Evolutionary conservation across 2,329 filamentous ascomycete species (phyloP).

Genomic region (Pseudocercospora eumusae): DNA sequence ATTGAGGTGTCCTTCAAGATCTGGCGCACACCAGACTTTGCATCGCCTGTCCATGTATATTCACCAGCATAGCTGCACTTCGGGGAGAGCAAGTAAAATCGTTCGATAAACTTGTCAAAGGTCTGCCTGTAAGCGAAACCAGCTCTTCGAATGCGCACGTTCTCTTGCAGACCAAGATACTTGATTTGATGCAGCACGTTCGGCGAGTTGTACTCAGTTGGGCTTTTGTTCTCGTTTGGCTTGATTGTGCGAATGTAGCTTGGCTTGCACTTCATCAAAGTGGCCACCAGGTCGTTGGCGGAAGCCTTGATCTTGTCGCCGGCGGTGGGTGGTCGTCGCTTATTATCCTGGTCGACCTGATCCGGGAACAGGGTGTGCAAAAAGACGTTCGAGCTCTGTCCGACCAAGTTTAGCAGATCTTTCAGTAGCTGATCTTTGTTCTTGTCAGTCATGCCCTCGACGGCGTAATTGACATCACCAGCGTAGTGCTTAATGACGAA

Average conservation of each 20-base stretch:
- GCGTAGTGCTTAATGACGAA: conserved; percentile 99
- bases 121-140: conserved; percentile 96
- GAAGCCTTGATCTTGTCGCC: conserved; percentile 95
- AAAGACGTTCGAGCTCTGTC: conserved; percentile 80
- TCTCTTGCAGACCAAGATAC: conserved; percentile 98
- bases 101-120: conserved; percentile 96
- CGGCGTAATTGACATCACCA: conserved; percentile 90
- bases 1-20: conserved; percentile 97
- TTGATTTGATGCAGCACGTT: conserved; percentile 99
- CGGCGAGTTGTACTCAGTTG: conserved; percentile 83
- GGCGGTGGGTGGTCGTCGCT: conserved; percentile 87
- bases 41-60: conserved; percentile 91
- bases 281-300: conserved; percentile 91
- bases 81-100: conserved; percentile 92
- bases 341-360: conserved; percentile 93
- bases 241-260: conserved; percentile 99
- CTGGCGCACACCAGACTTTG: conserved; percentile 82
- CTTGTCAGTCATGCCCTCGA: conserved; percentile 98
- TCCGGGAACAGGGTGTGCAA: conserved; percentile 87
- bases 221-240: conserved; percentile 98
- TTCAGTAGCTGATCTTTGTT: conserved; percentile 98
- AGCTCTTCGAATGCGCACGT: conserved; percentile 93
- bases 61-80: conserved; percentile 95
- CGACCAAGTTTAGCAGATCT: conserved; percentile 84
- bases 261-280: conserved; percentile 93